phyloP scores from a whole-genome alignment of 1,284 basidiomycete genomes.

The Singerocomus rubriflavus region DNA sequence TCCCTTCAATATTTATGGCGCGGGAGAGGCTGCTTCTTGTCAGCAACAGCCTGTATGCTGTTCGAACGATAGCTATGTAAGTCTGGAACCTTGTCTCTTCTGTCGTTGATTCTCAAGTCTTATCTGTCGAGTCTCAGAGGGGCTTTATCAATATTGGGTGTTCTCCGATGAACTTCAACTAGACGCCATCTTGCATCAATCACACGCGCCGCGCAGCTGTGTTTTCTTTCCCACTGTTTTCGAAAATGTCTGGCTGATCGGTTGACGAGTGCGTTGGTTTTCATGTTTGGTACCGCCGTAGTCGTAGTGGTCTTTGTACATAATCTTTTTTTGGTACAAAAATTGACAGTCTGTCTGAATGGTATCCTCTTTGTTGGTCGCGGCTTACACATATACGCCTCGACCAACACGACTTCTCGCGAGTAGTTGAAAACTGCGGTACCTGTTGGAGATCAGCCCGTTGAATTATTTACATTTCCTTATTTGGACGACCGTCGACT shows the following conservation, averaged over 20 bases:
- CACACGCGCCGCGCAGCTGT: background rate
- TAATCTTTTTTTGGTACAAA: slow-evolving; percentile 4
- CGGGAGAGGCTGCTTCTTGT: slow-evolving; percentile 21
- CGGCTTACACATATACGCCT: too few species aligned
- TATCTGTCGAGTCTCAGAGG: slow-evolving; percentile 1
- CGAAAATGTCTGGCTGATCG: slow-evolving; percentile 2
- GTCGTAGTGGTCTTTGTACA: too few species aligned
- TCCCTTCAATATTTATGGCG: slow-evolving; percentile 24
- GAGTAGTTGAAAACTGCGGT: too few species aligned
- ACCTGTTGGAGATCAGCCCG: too few species aligned
- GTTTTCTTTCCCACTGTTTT: slow-evolving; percentile 9
- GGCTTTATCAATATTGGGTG: slow-evolving; percentile 25
- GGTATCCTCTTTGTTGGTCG: too few species aligned
- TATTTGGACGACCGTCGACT: too few species aligned
- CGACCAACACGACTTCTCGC: too few species aligned
- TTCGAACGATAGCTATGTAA: slow-evolving; percentile 14
- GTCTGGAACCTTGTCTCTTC: background rate
- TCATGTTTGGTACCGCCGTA: slow-evolving; percentile 3
- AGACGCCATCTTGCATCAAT: slow-evolving; percentile 5
- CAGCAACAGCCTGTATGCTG: slow-evolving; percentile 28
- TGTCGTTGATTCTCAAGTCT: background rate
- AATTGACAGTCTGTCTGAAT: too few species aligned
- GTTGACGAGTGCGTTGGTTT: background rate
- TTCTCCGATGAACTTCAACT: slow-evolving; percentile 24
- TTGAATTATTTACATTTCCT: too few species aligned